Evolutionary conservation across 2,329 filamentous ascomycete genomes (phyloP), one percentile per base, ranked within the genome.

Genomic region (Hymenoscyphus albidus): DNA sequence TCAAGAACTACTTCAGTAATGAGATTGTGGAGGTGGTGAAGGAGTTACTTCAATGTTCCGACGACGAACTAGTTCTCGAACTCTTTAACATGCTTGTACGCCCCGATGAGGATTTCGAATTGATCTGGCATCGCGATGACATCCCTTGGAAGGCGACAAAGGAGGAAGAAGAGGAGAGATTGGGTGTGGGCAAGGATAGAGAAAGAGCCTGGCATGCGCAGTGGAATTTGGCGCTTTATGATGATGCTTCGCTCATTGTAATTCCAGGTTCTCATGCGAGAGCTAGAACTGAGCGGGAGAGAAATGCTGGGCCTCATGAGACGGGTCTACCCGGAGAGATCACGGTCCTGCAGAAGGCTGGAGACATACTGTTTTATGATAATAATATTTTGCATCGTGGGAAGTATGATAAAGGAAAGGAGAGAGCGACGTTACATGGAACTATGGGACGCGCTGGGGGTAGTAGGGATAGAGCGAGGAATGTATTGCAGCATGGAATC

Each of bases 81-180:
- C 79, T 97, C 18, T 93, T 92, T 78, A 97, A 97, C 75, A 82
- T 96, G 77, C 86, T 96, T 7, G 87, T 96, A 14, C 81, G 89
- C 5, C 92, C 92, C 0, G 86, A 87, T 48, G 70, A 74, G 2
- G 85, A 89, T 69, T 96, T 94, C 72, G 86, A 85, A 72, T 82
- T 97, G 59, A 80, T 88, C 59, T 96, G 93, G 93, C 93, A 97
- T 75, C 81, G 93, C 39, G 93, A 97, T 74, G 92, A 96, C 73
- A 88, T 96, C 58, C 81, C 87, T 2, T 82, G 87, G n/a, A 80
- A 82, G 0, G 90, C 88, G 0, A 82, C 80, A 0, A 74, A 85
- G 0, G 87, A 88, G 22, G 87, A 93, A 72, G 93, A 96, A 76
- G 73, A 85, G 54, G 77, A 77, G 56, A 78, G 88, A 35, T 78